Percentiles rank a stretch among this genome's conserved stretches.
Conservation (phyloP, 306 rosid genomes). For the Dicorynia guianensis region DNA sequence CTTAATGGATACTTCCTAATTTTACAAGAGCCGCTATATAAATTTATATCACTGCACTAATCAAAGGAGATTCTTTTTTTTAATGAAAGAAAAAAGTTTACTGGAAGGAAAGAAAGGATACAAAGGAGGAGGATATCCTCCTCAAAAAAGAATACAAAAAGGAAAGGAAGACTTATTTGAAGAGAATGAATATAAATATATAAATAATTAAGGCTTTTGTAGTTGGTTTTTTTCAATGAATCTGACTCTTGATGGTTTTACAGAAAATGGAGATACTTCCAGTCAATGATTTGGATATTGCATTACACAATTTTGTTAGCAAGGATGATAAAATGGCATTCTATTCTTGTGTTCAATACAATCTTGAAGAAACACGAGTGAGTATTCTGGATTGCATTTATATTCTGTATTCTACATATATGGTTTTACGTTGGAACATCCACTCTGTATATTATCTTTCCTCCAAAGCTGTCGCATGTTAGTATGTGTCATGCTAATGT, state of each 20-base stretch:
- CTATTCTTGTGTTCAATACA: constrained; percentile 74
- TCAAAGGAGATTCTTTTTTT: neutral
- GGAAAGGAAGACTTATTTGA: constrained; percentile 13
- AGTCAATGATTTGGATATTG: constrained; percentile 92
- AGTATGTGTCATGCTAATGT: constrained; percentile 6
- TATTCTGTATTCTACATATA: constrained; percentile 13
- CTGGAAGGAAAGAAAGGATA: neutral
- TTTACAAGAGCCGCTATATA: constrained; percentile 12
- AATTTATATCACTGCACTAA: constrained; percentile 6
- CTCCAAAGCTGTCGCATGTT: constrained; percentile 26
- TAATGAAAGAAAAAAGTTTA: too few species aligned
- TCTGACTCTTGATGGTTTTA: constrained; percentile 38
- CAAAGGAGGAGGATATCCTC: neutral
- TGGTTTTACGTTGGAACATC: constrained; percentile 28
- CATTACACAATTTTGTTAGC: constrained; percentile 87
- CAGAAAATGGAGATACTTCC: constrained; percentile 99
- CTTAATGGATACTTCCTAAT: constrained; percentile 12
- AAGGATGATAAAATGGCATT: constrained; percentile 96
- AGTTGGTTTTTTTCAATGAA: constrained; percentile 17
- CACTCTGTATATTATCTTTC: constrained; percentile 8
- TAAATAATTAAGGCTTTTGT: constrained; percentile 5
- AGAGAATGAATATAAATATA: constrained; percentile 33
- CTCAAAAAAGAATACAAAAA: constrained; percentile 28
- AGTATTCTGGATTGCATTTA: constrained; percentile 48
- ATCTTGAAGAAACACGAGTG: constrained; percentile 91